Conservation (phyloP, 345 rosid genomes). For the Salix udensis region DNA sequence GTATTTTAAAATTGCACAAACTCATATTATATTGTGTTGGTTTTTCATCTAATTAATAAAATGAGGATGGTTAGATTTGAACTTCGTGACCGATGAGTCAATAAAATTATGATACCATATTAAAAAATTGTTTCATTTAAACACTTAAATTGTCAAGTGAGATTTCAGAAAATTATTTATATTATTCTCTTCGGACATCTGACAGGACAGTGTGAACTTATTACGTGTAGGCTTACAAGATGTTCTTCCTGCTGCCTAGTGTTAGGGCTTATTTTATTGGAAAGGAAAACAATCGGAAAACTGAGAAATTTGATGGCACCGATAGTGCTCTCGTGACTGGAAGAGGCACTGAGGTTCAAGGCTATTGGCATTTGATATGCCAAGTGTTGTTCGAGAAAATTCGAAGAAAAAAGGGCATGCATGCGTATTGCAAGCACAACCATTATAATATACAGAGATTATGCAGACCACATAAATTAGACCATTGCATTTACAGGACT, state of each 20-base stretch:
- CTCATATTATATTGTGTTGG: too few species aligned
- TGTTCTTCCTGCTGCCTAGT: not conserved
- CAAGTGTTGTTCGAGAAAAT: not conserved
- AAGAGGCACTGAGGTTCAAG: not conserved
- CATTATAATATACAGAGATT: not conserved
- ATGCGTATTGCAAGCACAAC: not conserved
- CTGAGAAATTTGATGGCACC: not conserved
- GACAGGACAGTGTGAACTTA: not conserved
- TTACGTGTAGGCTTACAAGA: not conserved
- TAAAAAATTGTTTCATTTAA: too few species aligned
- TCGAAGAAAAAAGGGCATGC: not conserved
- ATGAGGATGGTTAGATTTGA: too few species aligned
- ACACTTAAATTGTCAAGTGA: rapidly evolving
- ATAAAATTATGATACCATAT: too few species aligned
- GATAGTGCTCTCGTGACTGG: not conserved
- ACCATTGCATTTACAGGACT: too few species aligned
- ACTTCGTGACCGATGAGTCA: too few species aligned
- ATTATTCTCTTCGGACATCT: not conserved
- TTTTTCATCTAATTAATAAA: too few species aligned
- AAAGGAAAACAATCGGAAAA: not conserved
- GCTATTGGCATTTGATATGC: not conserved
- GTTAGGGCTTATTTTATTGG: not conserved
- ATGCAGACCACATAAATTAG: not conserved
- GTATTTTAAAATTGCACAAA: rapidly evolving
- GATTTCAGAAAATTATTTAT: too few species aligned